Evolutionary conservation across 2,329 filamentous ascomycete species (phyloP).

Genomic region (Colletotrichum brevisporum): DNA sequence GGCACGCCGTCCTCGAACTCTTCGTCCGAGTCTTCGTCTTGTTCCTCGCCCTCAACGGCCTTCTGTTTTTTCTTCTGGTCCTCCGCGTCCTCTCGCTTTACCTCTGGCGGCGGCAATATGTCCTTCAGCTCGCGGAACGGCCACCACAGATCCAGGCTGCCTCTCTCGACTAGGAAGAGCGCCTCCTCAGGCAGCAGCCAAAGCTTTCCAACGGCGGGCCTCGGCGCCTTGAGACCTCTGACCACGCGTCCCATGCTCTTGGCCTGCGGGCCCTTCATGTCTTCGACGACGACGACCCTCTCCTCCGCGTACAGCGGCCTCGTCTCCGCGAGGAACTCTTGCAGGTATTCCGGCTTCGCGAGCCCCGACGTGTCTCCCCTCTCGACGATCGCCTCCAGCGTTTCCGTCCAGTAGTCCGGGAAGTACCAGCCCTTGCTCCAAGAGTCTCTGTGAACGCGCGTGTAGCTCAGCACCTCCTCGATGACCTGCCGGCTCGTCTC

Average conservation of each 20-base stretch:
- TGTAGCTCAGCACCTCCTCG: conserved; percentile 86
- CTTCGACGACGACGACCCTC: conserved; percentile 77
- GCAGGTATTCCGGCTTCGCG: conserved; percentile 35
- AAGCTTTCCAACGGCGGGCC: conserved; percentile 71
- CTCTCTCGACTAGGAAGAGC: conserved; percentile 89
- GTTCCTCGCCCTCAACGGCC: conserved; percentile 42
- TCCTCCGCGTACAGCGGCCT: conserved; percentile 56
- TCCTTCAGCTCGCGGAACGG: conserved; percentile 69
- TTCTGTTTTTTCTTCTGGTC: conserved; percentile 45
- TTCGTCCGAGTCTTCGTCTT: conserved; percentile 50
- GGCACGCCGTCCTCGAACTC: conserved; percentile 79
- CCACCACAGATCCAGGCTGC: conserved; percentile 90
- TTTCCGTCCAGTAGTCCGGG: conserved; percentile 66
- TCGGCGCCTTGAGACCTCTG: conserved; percentile 66
- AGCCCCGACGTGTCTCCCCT: conserved; percentile 26
- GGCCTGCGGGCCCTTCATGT: conserved; percentile 79
- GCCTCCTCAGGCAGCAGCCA: conserved; percentile 96
- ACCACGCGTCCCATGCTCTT: conserved; percentile 80
- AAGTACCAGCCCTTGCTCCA: conserved; percentile 81
- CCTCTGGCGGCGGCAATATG: conserved; percentile 55
- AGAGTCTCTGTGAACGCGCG: conserved; percentile 80
- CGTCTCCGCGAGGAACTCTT: conserved; percentile 34
- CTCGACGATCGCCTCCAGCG: conserved; percentile 26
- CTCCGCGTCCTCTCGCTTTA: conserved; percentile 44
- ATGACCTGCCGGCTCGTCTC: conserved; percentile 88